Conservation (phyloP, 2,329 filamentous ascomycete genomes). For the Mollisiaceae sp. region DNA sequence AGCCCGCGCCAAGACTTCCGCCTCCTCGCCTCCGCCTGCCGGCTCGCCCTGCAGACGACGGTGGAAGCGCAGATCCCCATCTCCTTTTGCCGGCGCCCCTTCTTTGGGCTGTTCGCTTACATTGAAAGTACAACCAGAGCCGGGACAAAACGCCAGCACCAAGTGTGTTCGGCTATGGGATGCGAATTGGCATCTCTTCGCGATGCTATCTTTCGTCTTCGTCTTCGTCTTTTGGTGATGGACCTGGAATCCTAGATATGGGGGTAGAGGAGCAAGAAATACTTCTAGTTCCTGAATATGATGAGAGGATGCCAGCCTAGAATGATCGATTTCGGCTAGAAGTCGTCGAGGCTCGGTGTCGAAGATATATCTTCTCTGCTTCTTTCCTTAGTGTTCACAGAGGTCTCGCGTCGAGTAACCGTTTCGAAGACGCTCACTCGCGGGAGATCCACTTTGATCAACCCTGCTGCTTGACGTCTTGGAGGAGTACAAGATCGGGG, state of each 20-base stretch:
- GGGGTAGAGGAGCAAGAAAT: not conserved
- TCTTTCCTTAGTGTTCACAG: not conserved
- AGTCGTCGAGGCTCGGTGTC: too few species aligned
- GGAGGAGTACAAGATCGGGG: conserved; percentile 3
- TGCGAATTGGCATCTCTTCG: not conserved
- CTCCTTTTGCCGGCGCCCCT: not conserved
- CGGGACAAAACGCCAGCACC: not conserved
- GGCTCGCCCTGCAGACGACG: conserved; percentile 9
- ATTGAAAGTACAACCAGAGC: not conserved
- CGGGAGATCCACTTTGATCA: conserved; percentile 2
- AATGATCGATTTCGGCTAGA: too few species aligned
- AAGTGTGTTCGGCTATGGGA: not conserved
- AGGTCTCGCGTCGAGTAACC: conserved; percentile 7
- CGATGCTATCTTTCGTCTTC: not conserved
- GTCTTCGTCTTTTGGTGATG: not conserved
- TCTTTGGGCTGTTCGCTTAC: not conserved
- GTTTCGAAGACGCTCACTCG: not conserved
- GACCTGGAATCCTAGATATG: not conserved
- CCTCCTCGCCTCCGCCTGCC: conserved; percentile 13
- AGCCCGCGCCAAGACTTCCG: conserved; percentile 10
- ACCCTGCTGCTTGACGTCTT: not conserved
- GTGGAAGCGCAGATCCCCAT: conserved; percentile 10
- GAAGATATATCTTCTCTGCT: not conserved
- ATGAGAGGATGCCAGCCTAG: not conserved
- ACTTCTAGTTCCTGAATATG: not conserved